Percentiles rank a stretch among this genome's conserved stretches.
phyloP scores from a whole-genome alignment of 306 rosid genomes.

The Malus orientalis region DNA sequence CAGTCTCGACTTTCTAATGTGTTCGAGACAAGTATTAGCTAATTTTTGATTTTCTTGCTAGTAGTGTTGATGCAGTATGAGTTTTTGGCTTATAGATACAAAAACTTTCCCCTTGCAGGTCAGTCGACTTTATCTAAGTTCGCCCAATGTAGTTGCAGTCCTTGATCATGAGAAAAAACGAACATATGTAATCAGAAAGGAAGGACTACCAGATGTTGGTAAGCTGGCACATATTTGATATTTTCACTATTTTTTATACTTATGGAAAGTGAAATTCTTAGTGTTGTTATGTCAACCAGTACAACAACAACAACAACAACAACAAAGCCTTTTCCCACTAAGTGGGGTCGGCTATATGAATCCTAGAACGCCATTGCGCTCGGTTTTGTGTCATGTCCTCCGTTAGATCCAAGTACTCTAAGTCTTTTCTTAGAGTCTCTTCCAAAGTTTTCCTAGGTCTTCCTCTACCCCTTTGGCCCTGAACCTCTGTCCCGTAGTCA shows the following conservation, averaged over 20 bases:
- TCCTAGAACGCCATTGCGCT: no score
- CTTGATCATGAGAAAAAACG: slow-evolving; percentile 84
- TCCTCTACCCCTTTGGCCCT: no score
- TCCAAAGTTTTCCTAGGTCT: no score
- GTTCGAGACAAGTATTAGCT: neutral
- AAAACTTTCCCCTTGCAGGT: slow-evolving; percentile 37
- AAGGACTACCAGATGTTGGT: slow-evolving; percentile 95
- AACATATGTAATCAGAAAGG: slow-evolving; percentile 74
- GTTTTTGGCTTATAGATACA: neutral
- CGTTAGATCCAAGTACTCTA: no score
- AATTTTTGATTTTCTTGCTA: neutral
- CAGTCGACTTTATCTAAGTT: slow-evolving; percentile 81
- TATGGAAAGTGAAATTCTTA: neutral
- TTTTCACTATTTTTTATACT: neutral
- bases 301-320: neutral
- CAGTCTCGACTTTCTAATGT: neutral
- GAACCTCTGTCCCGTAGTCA: no score
- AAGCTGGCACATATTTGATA: slow-evolving; percentile 19
- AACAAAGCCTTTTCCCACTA: no score
- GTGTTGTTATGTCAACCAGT: neutral
- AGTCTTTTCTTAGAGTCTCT: no score
- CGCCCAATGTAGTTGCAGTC: slow-evolving; percentile 70
- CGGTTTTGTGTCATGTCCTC: no score
- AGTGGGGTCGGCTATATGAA: no score
- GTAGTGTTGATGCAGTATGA: neutral